Evolutionary conservation across 2,329 filamentous ascomycete species (phyloP).

Genomic region (Zymoseptoria crescenta): DNA sequence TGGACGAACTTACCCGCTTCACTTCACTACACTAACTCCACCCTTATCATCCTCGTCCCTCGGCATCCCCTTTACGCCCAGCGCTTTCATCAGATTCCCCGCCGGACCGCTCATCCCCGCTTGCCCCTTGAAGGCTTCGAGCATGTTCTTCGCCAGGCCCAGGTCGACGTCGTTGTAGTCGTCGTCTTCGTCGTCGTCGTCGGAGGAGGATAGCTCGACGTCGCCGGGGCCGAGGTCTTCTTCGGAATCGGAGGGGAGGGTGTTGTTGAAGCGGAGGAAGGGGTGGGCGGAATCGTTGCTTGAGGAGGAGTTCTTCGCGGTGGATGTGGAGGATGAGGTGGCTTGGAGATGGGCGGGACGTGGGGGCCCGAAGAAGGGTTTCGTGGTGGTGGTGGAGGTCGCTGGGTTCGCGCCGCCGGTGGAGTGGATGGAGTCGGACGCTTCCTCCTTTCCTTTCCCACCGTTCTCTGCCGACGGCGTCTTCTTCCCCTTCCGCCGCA

Average conservation of each 20-base stretch:
- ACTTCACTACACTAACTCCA: too few species aligned
- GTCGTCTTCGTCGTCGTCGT: slow-evolving; percentile 28
- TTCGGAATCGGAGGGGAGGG: slow-evolving; percentile 19
- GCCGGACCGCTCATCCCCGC: slow-evolving; percentile 77
- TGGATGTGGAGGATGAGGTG: too few species aligned
- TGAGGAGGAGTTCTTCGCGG: background rate
- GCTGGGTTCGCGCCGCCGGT: too few species aligned
- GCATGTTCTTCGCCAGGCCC: slow-evolving; percentile 79
- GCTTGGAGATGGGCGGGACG: slow-evolving; percentile 20
- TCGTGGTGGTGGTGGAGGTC: background rate
- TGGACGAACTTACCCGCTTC: too few species aligned
- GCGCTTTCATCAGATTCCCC: slow-evolving; percentile 76
- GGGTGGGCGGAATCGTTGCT: too few species aligned
- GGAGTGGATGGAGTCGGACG: slow-evolving; percentile 5
- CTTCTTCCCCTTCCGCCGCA: slow-evolving; percentile 11
- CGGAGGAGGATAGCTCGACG: slow-evolving; percentile 32
- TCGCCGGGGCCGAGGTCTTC: slow-evolving; percentile 36
- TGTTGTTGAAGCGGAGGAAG: slow-evolving; percentile 14
- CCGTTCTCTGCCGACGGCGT: slow-evolving; percentile 6
- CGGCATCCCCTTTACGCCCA: slow-evolving; percentile 71
- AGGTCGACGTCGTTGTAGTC: slow-evolving; percentile 69
- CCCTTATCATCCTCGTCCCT: slow-evolving; percentile 58
- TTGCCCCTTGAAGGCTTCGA: slow-evolving; percentile 90
- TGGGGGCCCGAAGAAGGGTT: slow-evolving; percentile 24
- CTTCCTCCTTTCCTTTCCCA: slow-evolving; percentile 23